phyloP scores from a whole-genome alignment of 441 rosid species.

The Iberis amara region DNA sequence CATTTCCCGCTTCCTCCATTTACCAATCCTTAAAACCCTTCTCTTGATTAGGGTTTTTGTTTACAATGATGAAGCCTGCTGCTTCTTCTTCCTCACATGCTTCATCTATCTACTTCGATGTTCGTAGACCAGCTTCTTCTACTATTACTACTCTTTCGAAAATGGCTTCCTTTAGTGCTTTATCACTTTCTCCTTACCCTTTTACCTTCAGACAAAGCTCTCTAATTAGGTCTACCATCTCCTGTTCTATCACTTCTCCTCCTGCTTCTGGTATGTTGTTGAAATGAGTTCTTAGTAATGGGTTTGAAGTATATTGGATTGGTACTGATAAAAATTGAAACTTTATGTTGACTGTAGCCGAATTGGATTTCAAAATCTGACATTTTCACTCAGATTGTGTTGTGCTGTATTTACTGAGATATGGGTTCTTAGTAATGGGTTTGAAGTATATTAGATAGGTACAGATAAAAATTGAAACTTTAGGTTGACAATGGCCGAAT shows the following conservation, averaged over 20 bases:
- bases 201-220: slow-evolving; percentile 32
- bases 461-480: no score
- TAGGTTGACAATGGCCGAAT: no score
- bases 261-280: slow-evolving; percentile 38
- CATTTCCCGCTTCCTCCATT: no score
- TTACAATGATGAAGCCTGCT: slow-evolving; percentile 25
- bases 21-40: slow-evolving; percentile 24
- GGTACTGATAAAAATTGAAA: not conserved
- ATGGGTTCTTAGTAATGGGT: no score
- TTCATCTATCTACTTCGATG: slow-evolving; percentile 27
- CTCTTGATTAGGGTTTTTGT: slow-evolving; percentile 10
- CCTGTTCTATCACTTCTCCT: slow-evolving; percentile 52
- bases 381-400: no score
- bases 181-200: slow-evolving; percentile 43
- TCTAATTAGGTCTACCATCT: slow-evolving; percentile 33
- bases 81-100: slow-evolving; percentile 9
- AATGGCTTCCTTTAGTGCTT: slow-evolving; percentile 58
- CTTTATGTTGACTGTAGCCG: not conserved
- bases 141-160: slow-evolving; percentile 20
- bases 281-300: not conserved
- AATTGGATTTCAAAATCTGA: not conserved
- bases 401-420: no score
- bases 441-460: no score
- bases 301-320: slow-evolving; percentile 7
- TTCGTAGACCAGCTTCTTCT: slow-evolving; percentile 25